These are phyloP conservation scores for Adansonia rubrostipa DNA, from an alignment of 441 rosid species.

Conservation along the genomic window DNA sequence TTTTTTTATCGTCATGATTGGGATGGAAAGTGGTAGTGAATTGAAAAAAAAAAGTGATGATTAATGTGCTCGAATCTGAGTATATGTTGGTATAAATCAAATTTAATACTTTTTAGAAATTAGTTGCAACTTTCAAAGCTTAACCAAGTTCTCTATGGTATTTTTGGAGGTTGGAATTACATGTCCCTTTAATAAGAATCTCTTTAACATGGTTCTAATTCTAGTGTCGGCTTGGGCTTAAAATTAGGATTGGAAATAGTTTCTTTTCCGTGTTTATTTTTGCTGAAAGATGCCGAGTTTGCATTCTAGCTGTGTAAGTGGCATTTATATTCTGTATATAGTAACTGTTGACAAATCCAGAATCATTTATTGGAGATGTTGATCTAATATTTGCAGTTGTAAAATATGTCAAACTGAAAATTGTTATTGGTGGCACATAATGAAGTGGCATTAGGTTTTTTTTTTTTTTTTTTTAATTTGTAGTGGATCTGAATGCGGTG, in stretches of 20 bases:
- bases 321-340: not conserved
- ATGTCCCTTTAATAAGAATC: not conserved
- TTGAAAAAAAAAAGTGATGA: not conserved
- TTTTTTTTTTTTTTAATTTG: too few relatives aligned
- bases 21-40: constrained; percentile 6
- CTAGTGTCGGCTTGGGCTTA: not conserved
- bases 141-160: constrained; percentile 1
- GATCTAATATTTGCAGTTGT: not conserved
- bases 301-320: not conserved
- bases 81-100: constrained; percentile 1
- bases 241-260: not conserved
- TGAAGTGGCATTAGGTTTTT: not conserved
- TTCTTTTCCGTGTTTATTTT: not conserved
- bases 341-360: not conserved
- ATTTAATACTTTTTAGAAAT: not conserved
- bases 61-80: not conserved
- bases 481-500: not conserved
- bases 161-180: not conserved
- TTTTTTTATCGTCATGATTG: not conserved
- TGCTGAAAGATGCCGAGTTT: constrained; percentile 5
- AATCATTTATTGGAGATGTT: not conserved
- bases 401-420: not conserved
- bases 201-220: not conserved
- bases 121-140: not conserved
- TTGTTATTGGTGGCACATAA: not conserved